A percentile compares a stretch with the other conserved stretches of the same genome.
Conservation (phyloP, 352 stramenopile genomes). For the Pythium volutum region DNA sequence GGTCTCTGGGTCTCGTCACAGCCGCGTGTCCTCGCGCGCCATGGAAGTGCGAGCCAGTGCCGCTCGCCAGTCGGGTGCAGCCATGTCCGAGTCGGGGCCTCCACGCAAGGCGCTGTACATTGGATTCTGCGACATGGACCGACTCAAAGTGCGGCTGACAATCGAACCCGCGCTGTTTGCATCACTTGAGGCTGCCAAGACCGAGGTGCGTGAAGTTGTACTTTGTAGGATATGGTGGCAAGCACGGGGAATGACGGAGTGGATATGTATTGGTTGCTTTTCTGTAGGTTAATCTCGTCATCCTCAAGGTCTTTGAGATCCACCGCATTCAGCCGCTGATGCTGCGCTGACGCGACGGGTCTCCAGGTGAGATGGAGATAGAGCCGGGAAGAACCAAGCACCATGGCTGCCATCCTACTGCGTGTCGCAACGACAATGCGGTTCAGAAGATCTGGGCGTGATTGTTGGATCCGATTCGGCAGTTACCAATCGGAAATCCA, state of each 20-base stretch:
- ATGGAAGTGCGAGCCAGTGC: neutral
- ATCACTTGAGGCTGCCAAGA: slow-evolving; percentile 57
- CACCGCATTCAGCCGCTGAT: slow-evolving; percentile 27
- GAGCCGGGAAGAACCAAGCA: too few species aligned
- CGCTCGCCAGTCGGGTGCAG: slow-evolving; percentile 16
- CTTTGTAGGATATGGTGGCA: too few species aligned
- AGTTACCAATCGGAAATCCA: too few species aligned
- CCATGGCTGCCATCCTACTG: too few species aligned
- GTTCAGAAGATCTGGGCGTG: too few species aligned
- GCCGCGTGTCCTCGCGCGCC: neutral
- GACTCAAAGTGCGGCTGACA: slow-evolving; percentile 55
- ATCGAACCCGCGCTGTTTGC: slow-evolving; percentile 52
- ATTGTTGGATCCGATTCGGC: too few species aligned
- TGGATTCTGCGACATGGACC: slow-evolving; percentile 34
- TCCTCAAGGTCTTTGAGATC: slow-evolving; percentile 55
- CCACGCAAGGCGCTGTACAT: slow-evolving; percentile 19
- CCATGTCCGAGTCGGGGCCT: neutral
- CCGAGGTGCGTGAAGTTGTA: too few species aligned
- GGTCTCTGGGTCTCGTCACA: slow-evolving; percentile 5
- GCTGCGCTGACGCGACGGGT: slow-evolving; percentile 9
- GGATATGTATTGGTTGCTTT: neutral
- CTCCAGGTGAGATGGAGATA: too few species aligned
- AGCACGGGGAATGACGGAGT: too few species aligned
- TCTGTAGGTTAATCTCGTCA: slow-evolving; percentile 56
- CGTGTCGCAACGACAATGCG: too few species aligned